Evolutionary conservation across 768 basidiomycete species (phyloP).

Genomic region (Suillus hirtellus): DNA sequence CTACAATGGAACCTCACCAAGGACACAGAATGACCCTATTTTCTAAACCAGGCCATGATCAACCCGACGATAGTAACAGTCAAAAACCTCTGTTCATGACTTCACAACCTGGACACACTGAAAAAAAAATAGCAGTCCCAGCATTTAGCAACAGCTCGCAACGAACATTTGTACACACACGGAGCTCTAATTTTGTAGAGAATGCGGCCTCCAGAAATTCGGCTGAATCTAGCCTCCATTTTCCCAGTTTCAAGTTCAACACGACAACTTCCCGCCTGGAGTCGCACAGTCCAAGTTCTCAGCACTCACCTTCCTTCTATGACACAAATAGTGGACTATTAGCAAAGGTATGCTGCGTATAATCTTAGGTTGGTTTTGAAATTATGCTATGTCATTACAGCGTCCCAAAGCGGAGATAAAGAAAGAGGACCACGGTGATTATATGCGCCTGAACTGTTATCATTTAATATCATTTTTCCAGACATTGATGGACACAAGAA

Average conservation of each 20-base stretch:
- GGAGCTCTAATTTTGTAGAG: constrained; percentile 15
- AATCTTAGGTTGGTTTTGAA: neutral
- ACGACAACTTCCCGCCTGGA: constrained; percentile 17
- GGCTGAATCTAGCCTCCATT: constrained; percentile 14
- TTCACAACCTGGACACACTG: constrained; percentile 1
- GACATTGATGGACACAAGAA: constrained; percentile 14
- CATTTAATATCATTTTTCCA: constrained; percentile 5
- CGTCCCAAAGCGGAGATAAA: constrained; percentile 1
- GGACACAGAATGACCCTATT: neutral
- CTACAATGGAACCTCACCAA: constrained; percentile 9
- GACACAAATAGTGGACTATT: constrained; percentile 9
- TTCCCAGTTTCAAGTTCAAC: constrained; percentile 10
- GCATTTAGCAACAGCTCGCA: constrained; percentile 14
- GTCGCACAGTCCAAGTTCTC: constrained; percentile 13
- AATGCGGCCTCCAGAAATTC: constrained; percentile 9
- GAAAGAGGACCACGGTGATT: constrained; percentile 24
- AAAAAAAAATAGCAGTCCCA: neutral
- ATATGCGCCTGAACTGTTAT: constrained; percentile 17
- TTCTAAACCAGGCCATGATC: neutral
- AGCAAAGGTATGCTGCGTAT: constrained; percentile 14
- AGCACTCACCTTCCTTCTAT: constrained; percentile 7
- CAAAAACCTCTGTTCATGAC: constrained; percentile 5
- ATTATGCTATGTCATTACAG: neutral
- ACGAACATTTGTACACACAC: constrained; percentile 12
- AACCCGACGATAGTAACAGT: neutral